Conservation (phyloP, 2,329 filamentous ascomycete species). For the Sphaceloma murrayae region DNA sequence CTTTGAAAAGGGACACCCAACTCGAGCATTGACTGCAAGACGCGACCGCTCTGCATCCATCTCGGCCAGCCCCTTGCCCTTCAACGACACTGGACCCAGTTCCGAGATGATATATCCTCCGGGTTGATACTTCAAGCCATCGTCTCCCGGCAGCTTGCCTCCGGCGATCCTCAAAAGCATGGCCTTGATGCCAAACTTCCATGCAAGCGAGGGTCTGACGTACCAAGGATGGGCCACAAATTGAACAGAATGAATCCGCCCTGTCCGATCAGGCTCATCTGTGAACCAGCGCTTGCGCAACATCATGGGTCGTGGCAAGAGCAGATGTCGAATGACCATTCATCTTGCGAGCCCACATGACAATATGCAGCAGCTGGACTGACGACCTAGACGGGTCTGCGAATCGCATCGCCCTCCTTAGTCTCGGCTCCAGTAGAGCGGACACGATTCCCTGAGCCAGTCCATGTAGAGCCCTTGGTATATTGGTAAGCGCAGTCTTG, state of each 20-base stretch:
- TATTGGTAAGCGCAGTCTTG: constrained; percentile 49
- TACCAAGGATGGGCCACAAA: constrained; percentile 60
- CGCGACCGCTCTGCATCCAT: background rate
- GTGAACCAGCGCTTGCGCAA: constrained; percentile 33
- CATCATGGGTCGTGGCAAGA: constrained; percentile 44
- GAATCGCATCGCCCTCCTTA: constrained; percentile 56
- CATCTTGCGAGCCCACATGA: constrained; percentile 46
- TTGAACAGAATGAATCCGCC: constrained; percentile 41
- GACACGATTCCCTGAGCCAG: constrained; percentile 44
- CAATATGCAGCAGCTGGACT: constrained; percentile 34
- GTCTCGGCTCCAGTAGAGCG: constrained; percentile 54
- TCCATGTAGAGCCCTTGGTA: constrained; percentile 39
- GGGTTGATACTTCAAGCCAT: background rate
- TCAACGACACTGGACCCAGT: background rate
- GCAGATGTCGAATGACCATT: constrained; percentile 49
- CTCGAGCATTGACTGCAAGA: background rate
- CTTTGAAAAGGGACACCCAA: background rate
- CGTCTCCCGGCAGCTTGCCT: constrained; percentile 1
- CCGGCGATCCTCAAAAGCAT: constrained; percentile 2
- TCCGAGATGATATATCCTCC: constrained; percentile 1
- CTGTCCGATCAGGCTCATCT: constrained; percentile 42
- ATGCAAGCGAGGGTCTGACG: constrained; percentile 19
- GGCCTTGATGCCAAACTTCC: constrained; percentile 1
- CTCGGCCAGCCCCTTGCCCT: background rate
- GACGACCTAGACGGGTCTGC: constrained; percentile 31